Evolutionary conservation across 2,329 filamentous ascomycete species (phyloP).

Genomic region (Penicillium sp.): DNA sequence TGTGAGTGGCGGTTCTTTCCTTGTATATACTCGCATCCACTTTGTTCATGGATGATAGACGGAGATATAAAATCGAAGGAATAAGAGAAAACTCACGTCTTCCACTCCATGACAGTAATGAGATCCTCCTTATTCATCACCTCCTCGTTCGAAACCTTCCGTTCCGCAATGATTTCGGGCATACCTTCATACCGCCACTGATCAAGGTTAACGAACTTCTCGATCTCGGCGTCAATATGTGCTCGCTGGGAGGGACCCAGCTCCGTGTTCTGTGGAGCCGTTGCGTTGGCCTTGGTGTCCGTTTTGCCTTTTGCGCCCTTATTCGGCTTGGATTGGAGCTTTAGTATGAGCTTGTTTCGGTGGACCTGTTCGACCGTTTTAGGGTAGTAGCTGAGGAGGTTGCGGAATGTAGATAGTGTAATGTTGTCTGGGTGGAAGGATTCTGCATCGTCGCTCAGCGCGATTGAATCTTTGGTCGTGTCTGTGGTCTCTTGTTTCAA

Average conservation of each 20-base stretch:
- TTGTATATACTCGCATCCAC: not conserved
- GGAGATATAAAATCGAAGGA: not conserved
- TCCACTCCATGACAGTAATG: conserved; percentile 45
- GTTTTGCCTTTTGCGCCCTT: conserved; percentile 13
- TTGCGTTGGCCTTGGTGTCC: not conserved
- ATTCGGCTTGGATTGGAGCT: conserved; percentile 22
- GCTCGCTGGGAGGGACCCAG: conserved; percentile 7
- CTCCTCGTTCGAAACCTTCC: conserved; percentile 13
- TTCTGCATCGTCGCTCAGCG: not conserved
- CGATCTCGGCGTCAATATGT: conserved; percentile 18
- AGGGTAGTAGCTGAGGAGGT: conserved; percentile 29
- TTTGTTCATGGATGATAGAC: not conserved
- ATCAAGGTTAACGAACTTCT: conserved; percentile 36
- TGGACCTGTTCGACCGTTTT: conserved; percentile 26
- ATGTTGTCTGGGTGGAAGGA: conserved; percentile 29
- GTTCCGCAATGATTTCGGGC: conserved; percentile 24
- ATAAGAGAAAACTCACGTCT: conserved; percentile 35
- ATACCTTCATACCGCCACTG: conserved; percentile 39
- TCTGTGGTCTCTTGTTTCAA: not conserved
- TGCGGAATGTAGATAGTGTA: conserved; percentile 24
- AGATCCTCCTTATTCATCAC: conserved; percentile 36
- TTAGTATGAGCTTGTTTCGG: conserved; percentile 22
- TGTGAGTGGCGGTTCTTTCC: not conserved
- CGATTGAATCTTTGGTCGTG: not conserved
- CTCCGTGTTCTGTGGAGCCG: not conserved